phyloP scores from a whole-genome alignment of 306 rosid species.

The Pyrus bretschneideri region DNA sequence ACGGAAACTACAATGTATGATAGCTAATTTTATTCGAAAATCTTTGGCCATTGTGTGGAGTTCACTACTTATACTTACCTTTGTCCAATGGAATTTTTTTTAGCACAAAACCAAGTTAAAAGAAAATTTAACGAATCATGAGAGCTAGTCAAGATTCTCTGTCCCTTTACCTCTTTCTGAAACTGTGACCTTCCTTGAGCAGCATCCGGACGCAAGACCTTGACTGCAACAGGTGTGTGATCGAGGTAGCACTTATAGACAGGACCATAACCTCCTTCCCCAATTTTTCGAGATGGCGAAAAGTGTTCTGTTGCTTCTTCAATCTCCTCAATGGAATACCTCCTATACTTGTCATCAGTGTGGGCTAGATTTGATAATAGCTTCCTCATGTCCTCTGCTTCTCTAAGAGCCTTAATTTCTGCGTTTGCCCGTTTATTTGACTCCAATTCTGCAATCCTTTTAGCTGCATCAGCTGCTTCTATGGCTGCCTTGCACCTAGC shows the following conservation, averaged over 20 bases:
- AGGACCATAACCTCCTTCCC: conserved; percentile 97
- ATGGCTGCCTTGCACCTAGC: conserved; percentile 63
- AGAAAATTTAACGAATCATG: neutral
- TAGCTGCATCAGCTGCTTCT: conserved; percentile 81
- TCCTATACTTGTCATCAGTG: conserved; percentile 55
- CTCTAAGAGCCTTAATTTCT: conserved; percentile 50
- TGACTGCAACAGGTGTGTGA: conserved; percentile 80
- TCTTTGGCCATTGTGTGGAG: too few species aligned
- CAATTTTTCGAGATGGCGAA: conserved; percentile 56
- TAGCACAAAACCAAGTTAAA: neutral
- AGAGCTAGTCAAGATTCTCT: neutral
- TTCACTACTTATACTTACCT: neutral
- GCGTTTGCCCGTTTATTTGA: conserved; percentile 43
- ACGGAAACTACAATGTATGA: neutral
- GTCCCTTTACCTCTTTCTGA: conserved; percentile 80
- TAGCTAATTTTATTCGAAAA: neutral
- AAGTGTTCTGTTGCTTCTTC: conserved; percentile 65
- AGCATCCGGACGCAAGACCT: conserved; percentile 76
- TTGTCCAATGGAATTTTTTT: neutral
- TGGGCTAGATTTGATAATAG: conserved; percentile 46
- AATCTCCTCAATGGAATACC: conserved; percentile 70
- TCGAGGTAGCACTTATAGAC: conserved; percentile 65
- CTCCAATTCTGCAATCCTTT: conserved; percentile 63
- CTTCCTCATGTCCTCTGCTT: conserved; percentile 63
- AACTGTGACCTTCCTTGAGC: conserved; percentile 77